A percentile compares a stretch with the other conserved stretches of the same genome.
Evolutionary conservation across 2,329 filamentous ascomycete species (phyloP).

Genomic region (Aspergillus arachidicola): DNA sequence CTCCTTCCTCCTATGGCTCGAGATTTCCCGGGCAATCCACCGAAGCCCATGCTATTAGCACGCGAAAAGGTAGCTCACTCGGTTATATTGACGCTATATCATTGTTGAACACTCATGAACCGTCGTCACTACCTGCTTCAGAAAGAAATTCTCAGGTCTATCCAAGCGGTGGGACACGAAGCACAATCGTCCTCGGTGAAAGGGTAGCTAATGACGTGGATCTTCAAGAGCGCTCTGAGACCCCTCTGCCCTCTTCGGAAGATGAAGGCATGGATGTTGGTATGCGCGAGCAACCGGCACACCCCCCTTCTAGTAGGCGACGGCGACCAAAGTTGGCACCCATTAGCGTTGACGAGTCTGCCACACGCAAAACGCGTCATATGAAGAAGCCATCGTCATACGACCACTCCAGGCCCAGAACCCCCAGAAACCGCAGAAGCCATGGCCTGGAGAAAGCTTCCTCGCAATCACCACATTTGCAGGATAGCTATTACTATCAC

Average conservation of each 20-base stretch:
- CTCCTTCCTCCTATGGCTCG: conserved; percentile 27
- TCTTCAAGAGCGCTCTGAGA: conserved; percentile 27
- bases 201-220: conserved; percentile 19
- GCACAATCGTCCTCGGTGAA: conserved; percentile 24
- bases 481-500: conserved; percentile 23
- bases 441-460: conserved; percentile 25
- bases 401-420: conserved; percentile 20
- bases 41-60: conserved; percentile 9
- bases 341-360: conserved; percentile 12
- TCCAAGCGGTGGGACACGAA: conserved; percentile 28
- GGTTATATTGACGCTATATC: background rate
- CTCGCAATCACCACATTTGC: conserved; percentile 28
- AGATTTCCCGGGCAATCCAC: conserved; percentile 21
- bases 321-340: conserved; percentile 17
- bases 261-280: conserved; percentile 36
- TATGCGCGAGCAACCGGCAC: conserved; percentile 13
- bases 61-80: conserved; percentile 24
- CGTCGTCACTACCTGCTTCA: conserved; percentile 9
- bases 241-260: conserved; percentile 44
- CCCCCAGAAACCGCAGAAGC: conserved; percentile 26
- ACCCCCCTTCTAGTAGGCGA: conserved; percentile 8
- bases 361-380: conserved; percentile 5
- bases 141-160: conserved; percentile 21
- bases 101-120: conserved; percentile 16
- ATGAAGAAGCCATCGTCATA: conserved; percentile 12